Conservation (phyloP, 768 basidiomycete species). For the Hysterangium stoloniferum region DNA sequence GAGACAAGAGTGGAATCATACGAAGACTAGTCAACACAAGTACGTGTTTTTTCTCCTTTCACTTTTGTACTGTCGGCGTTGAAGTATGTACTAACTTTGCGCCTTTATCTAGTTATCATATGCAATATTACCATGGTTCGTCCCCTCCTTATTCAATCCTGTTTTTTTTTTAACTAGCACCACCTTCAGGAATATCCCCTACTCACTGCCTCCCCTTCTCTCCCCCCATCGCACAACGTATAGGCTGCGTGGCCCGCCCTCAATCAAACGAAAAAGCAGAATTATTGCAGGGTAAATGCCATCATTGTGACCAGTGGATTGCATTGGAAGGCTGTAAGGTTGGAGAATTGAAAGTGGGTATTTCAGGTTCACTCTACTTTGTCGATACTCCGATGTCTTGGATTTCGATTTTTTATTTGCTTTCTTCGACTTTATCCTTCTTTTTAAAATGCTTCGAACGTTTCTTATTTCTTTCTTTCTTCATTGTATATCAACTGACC, state of each 20-base stretch:
- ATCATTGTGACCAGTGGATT: constrained; percentile 70
- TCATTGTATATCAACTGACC: no score
- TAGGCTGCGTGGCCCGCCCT: constrained; percentile 28
- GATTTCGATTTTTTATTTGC: no score
- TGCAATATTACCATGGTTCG: constrained; percentile 75
- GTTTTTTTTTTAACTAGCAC: not conserved
- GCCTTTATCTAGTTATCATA: constrained; percentile 51
- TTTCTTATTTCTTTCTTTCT: not conserved
- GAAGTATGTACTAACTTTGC: not conserved
- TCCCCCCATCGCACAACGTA: constrained; percentile 60
- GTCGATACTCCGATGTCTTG: no score
- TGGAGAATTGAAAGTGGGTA: constrained; percentile 57
- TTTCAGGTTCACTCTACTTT: not conserved
- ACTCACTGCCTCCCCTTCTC: constrained; percentile 64
- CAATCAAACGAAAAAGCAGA: constrained; percentile 46
- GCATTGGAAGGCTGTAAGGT: constrained; percentile 66
- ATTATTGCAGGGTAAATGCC: constrained; percentile 68
- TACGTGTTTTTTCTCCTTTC: constrained; percentile 1
- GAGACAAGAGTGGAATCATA: constrained; percentile 47
- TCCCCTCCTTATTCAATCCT: not conserved
- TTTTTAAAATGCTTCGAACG: not conserved
- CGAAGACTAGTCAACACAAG: constrained; percentile 15
- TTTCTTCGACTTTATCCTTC: no score
- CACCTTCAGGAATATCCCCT: constrained; percentile 58
- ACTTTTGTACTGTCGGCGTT: not conserved